Percentiles rank a stretch among this genome's conserved stretches.
These are phyloP conservation scores for Trypanosoma mega DNA, from an alignment of 208 protist species.

Conservation along the genomic window DNA sequence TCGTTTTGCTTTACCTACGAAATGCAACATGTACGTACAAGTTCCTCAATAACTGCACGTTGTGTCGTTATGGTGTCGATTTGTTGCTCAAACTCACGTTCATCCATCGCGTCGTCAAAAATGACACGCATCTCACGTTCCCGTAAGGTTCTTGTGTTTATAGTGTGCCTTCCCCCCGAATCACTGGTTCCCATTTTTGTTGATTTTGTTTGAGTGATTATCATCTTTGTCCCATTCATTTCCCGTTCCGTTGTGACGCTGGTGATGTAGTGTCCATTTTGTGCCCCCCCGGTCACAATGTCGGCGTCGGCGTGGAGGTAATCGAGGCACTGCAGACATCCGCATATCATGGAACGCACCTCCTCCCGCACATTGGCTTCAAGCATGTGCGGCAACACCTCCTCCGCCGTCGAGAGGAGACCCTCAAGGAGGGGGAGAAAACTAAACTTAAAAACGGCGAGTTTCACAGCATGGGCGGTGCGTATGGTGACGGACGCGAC, in stretches of 20 bases:
- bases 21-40: slow-evolving; percentile 13
- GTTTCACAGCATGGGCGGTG: slow-evolving; percentile 36
- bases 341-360: slow-evolving; percentile 63
- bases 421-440: slow-evolving; percentile 80
- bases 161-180: too few species aligned
- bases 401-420: slow-evolving; percentile 66
- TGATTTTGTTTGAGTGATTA: too few species aligned
- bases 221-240: too few species aligned
- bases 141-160: background rate
- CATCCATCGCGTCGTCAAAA: slow-evolving; percentile 25
- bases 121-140: slow-evolving; percentile 14
- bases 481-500: slow-evolving; percentile 37
- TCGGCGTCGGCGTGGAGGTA: slow-evolving; percentile 63
- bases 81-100: slow-evolving; percentile 15
- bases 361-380: slow-evolving; percentile 54
- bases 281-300: background rate
- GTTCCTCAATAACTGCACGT: slow-evolving; percentile 14
- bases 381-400: slow-evolving; percentile 60
- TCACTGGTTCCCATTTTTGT: too few species aligned
- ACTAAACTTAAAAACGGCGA: slow-evolving; percentile 72
- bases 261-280: background rate
- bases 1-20: background rate
- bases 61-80: slow-evolving; percentile 17
- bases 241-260: too few species aligned
- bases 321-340: slow-evolving; percentile 75